Evolutionary conservation across 805 yeast genomes (phyloP), one percentile per base, ranked within the genome.

Genomic region (Schizosaccharomyces japonicus): DNA sequence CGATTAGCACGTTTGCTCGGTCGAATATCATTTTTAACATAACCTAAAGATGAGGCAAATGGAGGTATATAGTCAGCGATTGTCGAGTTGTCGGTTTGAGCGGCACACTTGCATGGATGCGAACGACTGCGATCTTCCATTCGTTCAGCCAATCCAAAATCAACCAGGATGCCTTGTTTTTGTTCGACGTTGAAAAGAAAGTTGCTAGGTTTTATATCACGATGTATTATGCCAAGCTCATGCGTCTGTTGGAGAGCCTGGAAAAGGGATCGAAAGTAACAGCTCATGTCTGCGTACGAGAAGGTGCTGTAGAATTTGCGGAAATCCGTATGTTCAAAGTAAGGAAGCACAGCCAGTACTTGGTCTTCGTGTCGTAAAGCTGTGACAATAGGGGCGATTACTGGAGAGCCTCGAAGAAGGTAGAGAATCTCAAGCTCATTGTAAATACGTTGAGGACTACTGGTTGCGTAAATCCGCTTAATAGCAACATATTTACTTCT

Each of bases 1-100:
- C 98, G 75, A 57, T 90, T 90, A 0, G 96, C 96, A 49, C 98
- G 70, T 56, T 94, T 70, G 1, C 90, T 81, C 0, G 92, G 80
- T 31, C 55, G 48, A 46, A 73, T 73, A 63, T 90, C 98, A 55
- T 80, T 81, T 58, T 82, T 83, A 7, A 84, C 79, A 57, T 80
- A 83, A 1, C 95, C 87, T 61, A 70, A 66, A 10, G 69, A 69
- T 4, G 58, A 44, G 62, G 50, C 53, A 15, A 53, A 51, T 25
- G 44, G 52, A 48, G 23, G 47, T 45, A 7, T 36, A 3, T n/a
- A 29, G 13, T 42, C 46, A 3, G 17, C 30, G 13, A 23, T 21
- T 42, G 17, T 6, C 3, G 19, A 13, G 5, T 28, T 30, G 13
- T 11, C 29, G 10, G 19, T 21, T 5, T 3, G 13, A 6, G 25